Evolutionary conservation across 1,284 basidiomycete species (phyloP).

Genomic region (Pascua sp.): DNA sequence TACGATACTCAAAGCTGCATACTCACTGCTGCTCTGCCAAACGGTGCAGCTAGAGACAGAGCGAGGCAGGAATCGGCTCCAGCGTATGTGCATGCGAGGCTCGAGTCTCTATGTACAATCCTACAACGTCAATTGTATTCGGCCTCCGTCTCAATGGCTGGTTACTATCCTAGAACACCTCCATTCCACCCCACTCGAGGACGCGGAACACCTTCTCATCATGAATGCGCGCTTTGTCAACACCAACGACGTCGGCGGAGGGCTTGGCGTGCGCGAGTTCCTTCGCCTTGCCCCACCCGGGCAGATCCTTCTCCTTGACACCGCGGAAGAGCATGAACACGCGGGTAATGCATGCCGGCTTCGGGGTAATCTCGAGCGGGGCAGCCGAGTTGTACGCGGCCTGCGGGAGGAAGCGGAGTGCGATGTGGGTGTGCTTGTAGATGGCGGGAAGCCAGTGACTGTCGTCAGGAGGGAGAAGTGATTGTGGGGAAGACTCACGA

Average conservation of each 20-base stretch:
- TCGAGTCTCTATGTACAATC: no score
- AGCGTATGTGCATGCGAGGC: no score
- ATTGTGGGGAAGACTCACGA: neutral
- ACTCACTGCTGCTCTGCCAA: no score
- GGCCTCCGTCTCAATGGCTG: no score
- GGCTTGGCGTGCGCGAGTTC: constrained; percentile 12
- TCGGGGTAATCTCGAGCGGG: constrained; percentile 46
- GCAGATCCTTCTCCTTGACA: constrained; percentile 24
- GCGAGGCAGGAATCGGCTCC: no score
- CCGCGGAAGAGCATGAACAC: constrained; percentile 55
- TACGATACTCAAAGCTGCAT: no score
- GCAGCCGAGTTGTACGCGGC: constrained; percentile 50
- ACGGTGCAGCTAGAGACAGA: no score
- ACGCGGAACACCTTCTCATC: constrained; percentile 41
- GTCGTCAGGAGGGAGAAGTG: neutral
- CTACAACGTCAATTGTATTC: no score
- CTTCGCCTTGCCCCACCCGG: constrained; percentile 27
- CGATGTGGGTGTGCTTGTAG: constrained; percentile 49
- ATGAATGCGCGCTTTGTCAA: constrained; percentile 21
- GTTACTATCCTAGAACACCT: constrained; percentile 17
- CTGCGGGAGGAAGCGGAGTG: constrained; percentile 54
- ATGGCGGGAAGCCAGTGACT: constrained; percentile 52
- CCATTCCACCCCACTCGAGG: constrained; percentile 52
- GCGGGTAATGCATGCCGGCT: constrained; percentile 52
- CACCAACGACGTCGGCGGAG: constrained; percentile 34